Conservation (phyloP, 2,329 filamentous ascomycete genomes). For the Aspergillus latus region DNA sequence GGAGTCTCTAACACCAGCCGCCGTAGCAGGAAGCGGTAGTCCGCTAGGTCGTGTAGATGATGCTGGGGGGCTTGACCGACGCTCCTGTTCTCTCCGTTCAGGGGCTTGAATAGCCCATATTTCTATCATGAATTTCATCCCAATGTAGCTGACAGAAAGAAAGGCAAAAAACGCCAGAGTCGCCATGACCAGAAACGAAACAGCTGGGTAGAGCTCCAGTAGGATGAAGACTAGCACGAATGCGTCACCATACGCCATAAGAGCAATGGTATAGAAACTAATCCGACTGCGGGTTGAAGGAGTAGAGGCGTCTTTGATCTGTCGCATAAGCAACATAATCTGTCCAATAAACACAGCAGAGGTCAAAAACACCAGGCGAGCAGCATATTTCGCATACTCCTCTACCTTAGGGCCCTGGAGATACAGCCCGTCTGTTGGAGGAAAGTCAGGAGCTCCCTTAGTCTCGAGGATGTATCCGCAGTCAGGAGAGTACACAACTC, state of each 20-base stretch:
- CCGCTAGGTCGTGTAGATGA: constrained; percentile 34
- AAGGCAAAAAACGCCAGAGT: constrained; percentile 60
- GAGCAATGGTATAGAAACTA: constrained; percentile 63
- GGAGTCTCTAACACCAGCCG: constrained; percentile 43
- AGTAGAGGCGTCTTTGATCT: constrained; percentile 65
- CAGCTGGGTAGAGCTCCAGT: constrained; percentile 55
- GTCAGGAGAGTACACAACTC: constrained; percentile 64
- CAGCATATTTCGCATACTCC: constrained; percentile 52
- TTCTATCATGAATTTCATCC: constrained; percentile 65
- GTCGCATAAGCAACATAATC: constrained; percentile 57
- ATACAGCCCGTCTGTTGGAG: constrained; percentile 53
- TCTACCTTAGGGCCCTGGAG: constrained; percentile 59
- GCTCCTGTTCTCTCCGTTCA: constrained; percentile 39
- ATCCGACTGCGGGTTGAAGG: constrained; percentile 64
- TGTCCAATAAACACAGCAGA: constrained; percentile 53
- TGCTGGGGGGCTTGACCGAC: constrained; percentile 26
- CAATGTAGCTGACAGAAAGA: constrained; percentile 61
- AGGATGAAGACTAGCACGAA: constrained; percentile 58
- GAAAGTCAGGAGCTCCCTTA: constrained; percentile 57
- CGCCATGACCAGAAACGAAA: constrained; percentile 57
- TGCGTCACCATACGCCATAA: constrained; percentile 62
- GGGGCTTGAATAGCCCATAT: constrained; percentile 64
- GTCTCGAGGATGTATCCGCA: constrained; percentile 66
- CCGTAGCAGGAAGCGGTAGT: constrained; percentile 55
- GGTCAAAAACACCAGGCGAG: constrained; percentile 55